Evolutionary conservation across 306 rosid species (phyloP).

Genomic region (Glycyrrhiza uralensis): DNA sequence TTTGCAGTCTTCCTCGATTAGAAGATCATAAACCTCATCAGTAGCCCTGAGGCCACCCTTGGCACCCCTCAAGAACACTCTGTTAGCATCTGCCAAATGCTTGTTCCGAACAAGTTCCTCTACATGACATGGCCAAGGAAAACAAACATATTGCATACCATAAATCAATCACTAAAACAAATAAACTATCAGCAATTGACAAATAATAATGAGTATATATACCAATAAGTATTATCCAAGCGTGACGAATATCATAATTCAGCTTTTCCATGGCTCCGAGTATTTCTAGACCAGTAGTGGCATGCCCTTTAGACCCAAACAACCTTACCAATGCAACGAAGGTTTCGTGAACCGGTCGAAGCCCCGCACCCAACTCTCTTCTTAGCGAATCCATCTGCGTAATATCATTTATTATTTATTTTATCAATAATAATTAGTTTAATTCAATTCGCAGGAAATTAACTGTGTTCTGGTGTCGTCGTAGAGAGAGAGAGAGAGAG

Average conservation of each 20-base stretch:
- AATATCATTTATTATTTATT: neutral
- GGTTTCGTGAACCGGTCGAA: slow-evolving; percentile 88
- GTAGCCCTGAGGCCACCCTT: slow-evolving; percentile 82
- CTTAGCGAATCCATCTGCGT: slow-evolving; percentile 71
- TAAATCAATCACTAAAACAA: neutral
- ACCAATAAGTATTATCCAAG: slow-evolving; percentile 86
- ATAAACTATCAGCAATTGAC: neutral
- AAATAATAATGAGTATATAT: neutral
- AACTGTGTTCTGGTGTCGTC: neutral
- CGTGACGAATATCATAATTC: slow-evolving; percentile 75
- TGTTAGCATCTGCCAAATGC: slow-evolving; percentile 77
- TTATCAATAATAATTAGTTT: neutral
- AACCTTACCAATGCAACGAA: slow-evolving; percentile 71
- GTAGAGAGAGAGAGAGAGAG: neutral
- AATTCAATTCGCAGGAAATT: neutral
- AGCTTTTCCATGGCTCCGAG: slow-evolving; percentile 88
- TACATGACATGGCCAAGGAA: slow-evolving; percentile 21
- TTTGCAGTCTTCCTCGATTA: slow-evolving; percentile 78
- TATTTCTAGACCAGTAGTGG: slow-evolving; percentile 64
- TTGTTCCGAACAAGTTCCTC: slow-evolving; percentile 74
- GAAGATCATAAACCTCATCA: slow-evolving; percentile 71
- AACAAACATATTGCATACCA: neutral
- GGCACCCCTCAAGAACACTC: slow-evolving; percentile 79
- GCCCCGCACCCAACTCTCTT: slow-evolving; percentile 80
- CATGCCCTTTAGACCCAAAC: slow-evolving; percentile 70